Evolutionary conservation across 306 rosid species (phyloP), one percentile per base, ranked within the genome.

Genomic region (Castanospermum australe): DNA sequence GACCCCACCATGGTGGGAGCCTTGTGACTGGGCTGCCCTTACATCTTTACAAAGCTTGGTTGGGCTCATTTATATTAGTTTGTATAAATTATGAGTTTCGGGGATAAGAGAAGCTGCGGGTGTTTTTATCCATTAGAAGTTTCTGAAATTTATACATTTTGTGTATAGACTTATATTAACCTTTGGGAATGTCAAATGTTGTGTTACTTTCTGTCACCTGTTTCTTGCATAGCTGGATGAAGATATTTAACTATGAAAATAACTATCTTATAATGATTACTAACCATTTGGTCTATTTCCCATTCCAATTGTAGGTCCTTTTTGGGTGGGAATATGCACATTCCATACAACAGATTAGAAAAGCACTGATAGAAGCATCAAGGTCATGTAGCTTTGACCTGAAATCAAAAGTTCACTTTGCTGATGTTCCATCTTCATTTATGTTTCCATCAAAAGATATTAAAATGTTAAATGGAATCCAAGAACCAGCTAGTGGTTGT

Each of bases 291-390:
- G 13, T 72, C 55, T 60, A 5, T 50, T 67, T 63, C 68, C 75
- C 50, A 59, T 77, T 51, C 32, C 24, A 51, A 82, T 8, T 82
- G 80, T 80, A 94, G 98, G 97, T 94, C 41, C 98, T 94, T 67
- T 94, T 70, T 78, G 97, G 97, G 72, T 68, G 91, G 84, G 97
- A 94, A 77, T 94, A 92, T 71, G 84, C 89, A 17, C 89, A 89
- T 83, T 78, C 88, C 30, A 78, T 89, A 22, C 56, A 44, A 56
- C 82, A 80, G 36, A 81, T 94, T 41, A 90, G 77, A 87, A 73
- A 87, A 80, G 69, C 73, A 70, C 63, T 89, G 54, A 39, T 44
- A 41, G 90, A 89, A 72, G 75, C 80, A 64, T 84, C 67, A 56
- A 51, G 35, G 10, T 79, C 75, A 38, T 64, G 84, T 28, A 47